Evolutionary conservation across 192 early-diverging fungal species (phyloP).

Genomic region (Rhizoclosmatium sp.): DNA sequence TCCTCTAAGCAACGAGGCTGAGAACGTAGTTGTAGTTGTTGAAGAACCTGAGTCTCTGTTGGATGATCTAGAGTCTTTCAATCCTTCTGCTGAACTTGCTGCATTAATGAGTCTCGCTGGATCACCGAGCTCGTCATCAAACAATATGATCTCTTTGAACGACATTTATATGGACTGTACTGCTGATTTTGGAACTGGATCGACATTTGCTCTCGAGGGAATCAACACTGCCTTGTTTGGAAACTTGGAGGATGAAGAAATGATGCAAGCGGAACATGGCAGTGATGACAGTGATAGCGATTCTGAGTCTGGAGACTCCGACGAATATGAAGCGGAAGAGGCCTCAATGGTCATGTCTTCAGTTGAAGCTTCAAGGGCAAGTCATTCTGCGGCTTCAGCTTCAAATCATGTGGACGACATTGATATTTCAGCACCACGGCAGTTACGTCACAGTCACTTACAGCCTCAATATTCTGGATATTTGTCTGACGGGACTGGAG

Average conservation of each 20-base stretch:
- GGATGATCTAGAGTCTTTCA: neutral
- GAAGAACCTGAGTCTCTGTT: neutral
- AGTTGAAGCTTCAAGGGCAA: conserved; percentile 5
- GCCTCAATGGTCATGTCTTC: neutral
- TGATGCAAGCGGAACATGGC: neutral
- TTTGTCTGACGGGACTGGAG: neutral
- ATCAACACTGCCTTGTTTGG: conserved; percentile 5
- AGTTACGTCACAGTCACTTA: neutral
- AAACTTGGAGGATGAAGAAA: neutral
- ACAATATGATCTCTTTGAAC: conserved; percentile 17
- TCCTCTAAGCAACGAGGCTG: conserved; percentile 18
- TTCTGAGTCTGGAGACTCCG: conserved; percentile 8
- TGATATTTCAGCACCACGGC: neutral
- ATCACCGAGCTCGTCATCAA: neutral
- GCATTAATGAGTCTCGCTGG: neutral
- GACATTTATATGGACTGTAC: conserved; percentile 23
- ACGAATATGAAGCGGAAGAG: conserved; percentile 11
- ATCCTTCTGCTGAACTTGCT: neutral
- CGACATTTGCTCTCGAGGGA: neutral
- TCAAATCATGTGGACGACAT: neutral
- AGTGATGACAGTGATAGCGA: neutral
- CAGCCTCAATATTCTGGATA: neutral
- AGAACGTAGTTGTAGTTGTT: neutral
- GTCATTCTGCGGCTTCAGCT: neutral
- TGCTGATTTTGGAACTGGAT: neutral